Evolutionary conservation across 176 grass and related monocot genomes (phyloP), one percentile per base, ranked within the genome.

Genomic region (Bothriochloa decipiens): DNA sequence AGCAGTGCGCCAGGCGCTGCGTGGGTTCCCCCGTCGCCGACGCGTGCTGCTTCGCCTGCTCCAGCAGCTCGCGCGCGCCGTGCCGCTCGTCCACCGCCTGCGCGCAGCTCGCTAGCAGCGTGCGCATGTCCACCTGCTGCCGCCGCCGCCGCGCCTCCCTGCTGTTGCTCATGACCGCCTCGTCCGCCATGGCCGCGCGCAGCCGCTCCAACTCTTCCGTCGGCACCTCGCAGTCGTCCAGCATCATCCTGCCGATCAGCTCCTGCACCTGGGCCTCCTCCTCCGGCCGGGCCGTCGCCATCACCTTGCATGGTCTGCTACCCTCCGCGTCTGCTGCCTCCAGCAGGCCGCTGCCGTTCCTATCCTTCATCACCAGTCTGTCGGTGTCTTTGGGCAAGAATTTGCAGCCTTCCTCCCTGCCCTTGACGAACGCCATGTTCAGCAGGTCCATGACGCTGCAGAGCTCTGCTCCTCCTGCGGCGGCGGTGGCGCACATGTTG

Each of bases 251-350:
- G 65, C 17, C 88, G 69, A 14, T 84, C 83, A 9, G 18, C 57
- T 8, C n/a, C 60, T 26, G 89, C 84, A 46, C 79, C 80, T 11
- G 80, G 68, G n/a, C 45, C 55, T 46, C 84, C 89, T 3, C 82
- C 83, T 0, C 75, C 81, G 58, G 88, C 79, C 55, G 77, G 9
- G 10, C 60, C 60, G 7, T 55, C 18, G 60, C 60, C 60, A 63
- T 26, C 23, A 26, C 9, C 60, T 63, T 63, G 23, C 23, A 12
- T 63, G 23, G 3, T 6, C 60, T 25, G 57, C 22, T 32, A 2
- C 22, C n/a, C 8, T 22, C 57, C 57, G 20, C 57, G 57, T 61
- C n/a, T 5, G 16, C 47, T 14, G 15, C 47, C 16, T 5, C 47
- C 47, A 15, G 13, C 46, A 6, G 47, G 47, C 47, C 14, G 47